These are phyloP conservation scores for Emergomyces africanus DNA, from an alignment of 2,329 filamentous ascomycete species.

Conservation along the genomic window DNA sequence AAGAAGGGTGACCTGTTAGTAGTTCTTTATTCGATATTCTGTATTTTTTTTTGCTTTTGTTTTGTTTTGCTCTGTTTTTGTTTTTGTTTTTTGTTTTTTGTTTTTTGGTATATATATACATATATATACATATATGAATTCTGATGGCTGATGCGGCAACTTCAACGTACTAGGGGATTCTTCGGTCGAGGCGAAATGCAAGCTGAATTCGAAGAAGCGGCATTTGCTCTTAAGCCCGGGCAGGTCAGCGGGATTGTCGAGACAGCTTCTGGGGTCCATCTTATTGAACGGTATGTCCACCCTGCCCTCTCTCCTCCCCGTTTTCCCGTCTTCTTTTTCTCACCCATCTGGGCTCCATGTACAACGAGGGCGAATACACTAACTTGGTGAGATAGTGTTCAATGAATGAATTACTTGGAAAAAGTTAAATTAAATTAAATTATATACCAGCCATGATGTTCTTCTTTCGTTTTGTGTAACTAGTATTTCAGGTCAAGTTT, in stretches of 20 bases:
- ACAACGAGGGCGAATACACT: background rate
- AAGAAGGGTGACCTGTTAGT: conserved; percentile 80
- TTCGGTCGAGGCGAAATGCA: conserved; percentile 97
- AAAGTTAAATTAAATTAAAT: no score
- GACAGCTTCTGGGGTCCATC: conserved; percentile 84
- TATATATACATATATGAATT: no score
- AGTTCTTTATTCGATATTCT: background rate
- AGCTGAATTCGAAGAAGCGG: conserved; percentile 93
- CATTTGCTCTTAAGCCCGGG: conserved; percentile 77
- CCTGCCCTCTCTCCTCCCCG: background rate
- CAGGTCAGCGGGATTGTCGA: conserved; percentile 80
- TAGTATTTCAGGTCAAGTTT: background rate
- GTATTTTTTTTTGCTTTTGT: background rate
- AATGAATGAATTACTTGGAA: background rate
- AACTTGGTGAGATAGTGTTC: background rate
- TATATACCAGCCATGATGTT: background rate
- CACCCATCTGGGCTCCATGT: background rate
- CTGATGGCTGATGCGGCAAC: no score
- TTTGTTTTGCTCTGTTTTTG: no score
- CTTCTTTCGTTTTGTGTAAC: background rate
- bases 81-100: background rate
- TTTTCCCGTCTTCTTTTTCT: background rate
- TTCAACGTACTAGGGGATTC: conserved; percentile 49
- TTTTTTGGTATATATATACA: no score
- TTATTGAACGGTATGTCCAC: conserved; percentile 83